These are phyloP conservation scores for Picea abies DNA, from an alignment of 83 land plant genomes.

Conservation along the genomic window DNA sequence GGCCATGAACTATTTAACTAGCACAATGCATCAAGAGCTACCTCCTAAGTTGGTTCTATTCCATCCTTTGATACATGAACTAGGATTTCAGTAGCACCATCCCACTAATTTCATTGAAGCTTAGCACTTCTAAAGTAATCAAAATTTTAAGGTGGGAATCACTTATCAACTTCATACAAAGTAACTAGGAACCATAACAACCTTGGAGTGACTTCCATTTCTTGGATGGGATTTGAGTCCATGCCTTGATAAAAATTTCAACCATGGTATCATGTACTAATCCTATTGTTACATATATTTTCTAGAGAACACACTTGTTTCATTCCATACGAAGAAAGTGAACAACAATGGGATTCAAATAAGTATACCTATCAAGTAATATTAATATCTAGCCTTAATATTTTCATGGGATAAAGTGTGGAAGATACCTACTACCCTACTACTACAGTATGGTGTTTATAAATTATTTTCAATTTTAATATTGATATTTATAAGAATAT, in stretches of 20 bases:
- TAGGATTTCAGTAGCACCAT: too few relatives aligned
- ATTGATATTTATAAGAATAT: neutral
- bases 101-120: too few relatives aligned
- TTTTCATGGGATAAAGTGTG: neutral
- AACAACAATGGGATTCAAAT: slow-evolving; percentile 76
- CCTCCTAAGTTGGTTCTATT: too few relatives aligned
- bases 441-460: neutral
- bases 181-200: too few relatives aligned
- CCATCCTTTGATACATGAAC: too few relatives aligned
- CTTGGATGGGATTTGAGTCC: slow-evolving; percentile 4
- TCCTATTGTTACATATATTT: slow-evolving; percentile 71
- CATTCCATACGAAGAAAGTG: slow-evolving; percentile 87
- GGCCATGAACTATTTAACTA: too few relatives aligned
- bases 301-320: slow-evolving; percentile 90
- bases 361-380: slow-evolving; percentile 51
- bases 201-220: too few relatives aligned
- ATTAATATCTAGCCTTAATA: neutral
- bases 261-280: slow-evolving; percentile 40
- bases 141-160: too few relatives aligned
- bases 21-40: too few relatives aligned
- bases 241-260: slow-evolving; percentile 46
- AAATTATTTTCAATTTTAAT: neutral
- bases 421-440: neutral
- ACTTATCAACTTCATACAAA: too few relatives aligned
- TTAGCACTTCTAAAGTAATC: too few relatives aligned